A percentile compares a stretch with the other conserved stretches of the same genome.
Evolutionary conservation across 805 yeast genomes (phyloP).

Genomic region (Suhomyces kilbournensis): DNA sequence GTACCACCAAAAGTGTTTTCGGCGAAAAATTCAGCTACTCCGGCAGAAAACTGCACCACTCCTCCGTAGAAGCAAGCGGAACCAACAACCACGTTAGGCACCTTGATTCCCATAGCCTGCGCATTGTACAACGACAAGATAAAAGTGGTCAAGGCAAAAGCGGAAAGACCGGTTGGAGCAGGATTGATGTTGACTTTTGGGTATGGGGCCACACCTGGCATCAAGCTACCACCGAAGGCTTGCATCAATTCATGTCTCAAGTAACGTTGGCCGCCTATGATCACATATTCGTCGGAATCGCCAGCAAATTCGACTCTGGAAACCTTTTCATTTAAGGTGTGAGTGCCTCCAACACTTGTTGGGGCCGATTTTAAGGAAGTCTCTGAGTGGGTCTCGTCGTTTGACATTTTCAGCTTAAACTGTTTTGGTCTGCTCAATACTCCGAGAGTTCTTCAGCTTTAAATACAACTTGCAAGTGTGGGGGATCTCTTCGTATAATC

Average conservation of each 20-base stretch:
- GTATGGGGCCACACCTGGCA: conserved; percentile 21
- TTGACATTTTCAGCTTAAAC: background rate
- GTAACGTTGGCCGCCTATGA: conserved; percentile 29
- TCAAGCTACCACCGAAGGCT: conserved; percentile 26
- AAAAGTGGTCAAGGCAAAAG: conserved; percentile 68
- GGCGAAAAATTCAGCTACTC: conserved; percentile 66
- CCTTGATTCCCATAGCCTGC: conserved; percentile 62
- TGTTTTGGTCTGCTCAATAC: background rate
- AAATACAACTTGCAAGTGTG: background rate
- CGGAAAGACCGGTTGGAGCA: conserved; percentile 71
- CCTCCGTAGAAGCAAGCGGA: conserved; percentile 72
- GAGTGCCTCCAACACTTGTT: background rate
- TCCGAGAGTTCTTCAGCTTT: background rate
- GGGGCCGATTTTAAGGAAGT: background rate
- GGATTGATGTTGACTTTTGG: conserved; percentile 51
- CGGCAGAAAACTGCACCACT: conserved; percentile 65
- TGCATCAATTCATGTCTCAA: conserved; percentile 32
- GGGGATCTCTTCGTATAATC: background rate
- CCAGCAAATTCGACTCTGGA: conserved; percentile 16
- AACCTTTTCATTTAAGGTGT: background rate
- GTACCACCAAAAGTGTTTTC: conserved; percentile 76
- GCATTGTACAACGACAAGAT: conserved; percentile 61
- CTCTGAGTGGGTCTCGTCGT: conserved; percentile 1
- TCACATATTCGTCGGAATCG: conserved; percentile 30
- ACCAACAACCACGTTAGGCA: conserved; percentile 59